Evolutionary conservation across 164 flowering plant species (phyloP).

Genomic region (Piper betle): DNA sequence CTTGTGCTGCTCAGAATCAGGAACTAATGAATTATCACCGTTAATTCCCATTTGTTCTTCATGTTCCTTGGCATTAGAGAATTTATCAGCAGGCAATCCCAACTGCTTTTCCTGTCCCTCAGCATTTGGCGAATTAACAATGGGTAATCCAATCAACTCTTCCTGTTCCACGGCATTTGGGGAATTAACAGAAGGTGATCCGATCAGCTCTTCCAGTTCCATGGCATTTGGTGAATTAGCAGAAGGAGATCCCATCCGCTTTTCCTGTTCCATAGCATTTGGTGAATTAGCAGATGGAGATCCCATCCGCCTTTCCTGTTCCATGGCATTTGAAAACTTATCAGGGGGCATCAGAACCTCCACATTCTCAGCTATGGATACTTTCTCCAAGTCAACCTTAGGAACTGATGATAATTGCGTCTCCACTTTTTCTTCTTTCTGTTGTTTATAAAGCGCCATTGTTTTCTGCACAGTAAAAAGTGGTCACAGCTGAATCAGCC

Average conservation of each 20-base stretch:
- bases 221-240: no score
- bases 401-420: not conserved
- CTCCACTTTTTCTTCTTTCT: constrained; percentile 15
- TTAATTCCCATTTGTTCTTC: constrained; percentile 9
- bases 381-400: constrained; percentile 5
- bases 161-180: no score
- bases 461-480: constrained; percentile 42
- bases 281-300: no score
- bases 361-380: not conserved
- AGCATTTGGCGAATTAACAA: not conserved
- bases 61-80: constrained; percentile 25
- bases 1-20: constrained; percentile 5
- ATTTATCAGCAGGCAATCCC: no score
- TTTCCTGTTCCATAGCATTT: no score
- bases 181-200: no score
- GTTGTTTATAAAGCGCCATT: constrained; percentile 54
- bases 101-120: constrained; percentile 17
- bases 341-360: not conserved
- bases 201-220: no score
- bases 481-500: not conserved
- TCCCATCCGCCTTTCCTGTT: not conserved
- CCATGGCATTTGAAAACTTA: not conserved
- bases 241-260: no score
- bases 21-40: not conserved
- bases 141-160: no score